Conservation (phyloP, 441 rosid species). For the Pelargonium australe region DNA sequence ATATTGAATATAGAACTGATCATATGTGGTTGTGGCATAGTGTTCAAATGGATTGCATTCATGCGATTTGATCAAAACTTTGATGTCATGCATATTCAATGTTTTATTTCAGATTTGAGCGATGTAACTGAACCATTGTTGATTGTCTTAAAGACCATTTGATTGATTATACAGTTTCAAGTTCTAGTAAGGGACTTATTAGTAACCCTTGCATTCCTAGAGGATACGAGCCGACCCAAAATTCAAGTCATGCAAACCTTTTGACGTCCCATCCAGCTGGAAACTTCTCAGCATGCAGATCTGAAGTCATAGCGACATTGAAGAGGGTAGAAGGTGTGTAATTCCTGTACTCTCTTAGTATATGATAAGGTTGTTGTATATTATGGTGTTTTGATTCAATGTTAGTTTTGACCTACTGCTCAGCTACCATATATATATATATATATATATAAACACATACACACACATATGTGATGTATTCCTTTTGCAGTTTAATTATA, state of each 20-base stretch:
- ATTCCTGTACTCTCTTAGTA: background rate
- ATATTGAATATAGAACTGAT: background rate
- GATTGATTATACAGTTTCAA: conserved; percentile 25
- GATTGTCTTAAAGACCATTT: conserved; percentile 9
- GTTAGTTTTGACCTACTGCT: background rate
- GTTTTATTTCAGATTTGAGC: background rate
- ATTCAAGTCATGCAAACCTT: conserved; percentile 20
- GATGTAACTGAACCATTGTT: conserved; percentile 8
- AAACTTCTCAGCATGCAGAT: conserved; percentile 39
- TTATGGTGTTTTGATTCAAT: background rate
- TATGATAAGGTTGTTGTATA: background rate
- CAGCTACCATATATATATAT: background rate
- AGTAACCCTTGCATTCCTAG: conserved; percentile 39
- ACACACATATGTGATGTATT: too few species aligned
- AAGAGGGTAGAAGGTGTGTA: conserved; percentile 29
- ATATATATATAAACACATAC: too few species aligned
- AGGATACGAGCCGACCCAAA: conserved; percentile 28
- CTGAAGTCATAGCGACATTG: conserved; percentile 31
- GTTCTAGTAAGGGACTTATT: conserved; percentile 6
- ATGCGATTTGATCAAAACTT: background rate
- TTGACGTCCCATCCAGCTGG: conserved; percentile 29
- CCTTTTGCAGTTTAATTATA: background rate
- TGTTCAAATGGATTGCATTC: conserved; percentile 7
- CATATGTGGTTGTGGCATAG: background rate
- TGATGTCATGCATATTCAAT: conserved; percentile 10